A percentile compares a stretch with the other conserved stretches of the same genome.
These are phyloP conservation scores for Podospora fimiseda DNA, from an alignment of 495 filamentous ascomycete species.

Conservation along the genomic window DNA sequence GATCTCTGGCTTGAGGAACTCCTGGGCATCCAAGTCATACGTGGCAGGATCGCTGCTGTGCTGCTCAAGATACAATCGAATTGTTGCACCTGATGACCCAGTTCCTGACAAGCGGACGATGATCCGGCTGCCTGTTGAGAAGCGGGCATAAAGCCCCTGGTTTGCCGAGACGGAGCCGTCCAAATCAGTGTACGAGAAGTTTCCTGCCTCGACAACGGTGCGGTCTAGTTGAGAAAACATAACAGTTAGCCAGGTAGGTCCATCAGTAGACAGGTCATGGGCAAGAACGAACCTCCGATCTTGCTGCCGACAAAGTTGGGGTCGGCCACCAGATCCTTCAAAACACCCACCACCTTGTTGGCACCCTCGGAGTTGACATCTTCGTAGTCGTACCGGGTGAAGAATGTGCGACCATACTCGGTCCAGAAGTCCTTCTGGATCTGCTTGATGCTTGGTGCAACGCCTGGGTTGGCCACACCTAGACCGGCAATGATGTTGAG, in stretches of 20 bases:
- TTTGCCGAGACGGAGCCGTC: slow-evolving; percentile 93
- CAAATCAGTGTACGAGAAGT: slow-evolving; percentile 95
- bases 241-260: not conserved
- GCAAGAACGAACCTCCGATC: slow-evolving; percentile 51
- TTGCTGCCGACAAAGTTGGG: slow-evolving; percentile 71
- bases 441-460: slow-evolving; percentile 79
- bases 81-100: slow-evolving; percentile 89
- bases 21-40: slow-evolving; percentile 74
- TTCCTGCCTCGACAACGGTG: slow-evolving; percentile 81
- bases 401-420: slow-evolving; percentile 94
- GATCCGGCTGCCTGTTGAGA: slow-evolving; percentile 89
- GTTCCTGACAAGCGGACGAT: slow-evolving; percentile 92
- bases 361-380: slow-evolving; percentile 85
- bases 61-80: slow-evolving; percentile 93
- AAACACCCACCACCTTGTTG: slow-evolving; percentile 73
- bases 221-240: slow-evolving; percentile 38
- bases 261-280: not conserved
- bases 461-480: slow-evolving; percentile 67
- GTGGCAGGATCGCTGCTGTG: slow-evolving; percentile 68
- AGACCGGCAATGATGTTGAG: slow-evolving; percentile 96
- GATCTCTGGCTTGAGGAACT: slow-evolving; percentile 89
- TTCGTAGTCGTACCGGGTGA: slow-evolving; percentile 98
- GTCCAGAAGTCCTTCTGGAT: slow-evolving; percentile 98
- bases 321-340: slow-evolving; percentile 63
- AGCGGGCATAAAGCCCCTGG: slow-evolving; percentile 92